Evolutionary conservation across 805 yeast genomes (phyloP).

Genomic region (Saccharomycopsis selenospora): DNA sequence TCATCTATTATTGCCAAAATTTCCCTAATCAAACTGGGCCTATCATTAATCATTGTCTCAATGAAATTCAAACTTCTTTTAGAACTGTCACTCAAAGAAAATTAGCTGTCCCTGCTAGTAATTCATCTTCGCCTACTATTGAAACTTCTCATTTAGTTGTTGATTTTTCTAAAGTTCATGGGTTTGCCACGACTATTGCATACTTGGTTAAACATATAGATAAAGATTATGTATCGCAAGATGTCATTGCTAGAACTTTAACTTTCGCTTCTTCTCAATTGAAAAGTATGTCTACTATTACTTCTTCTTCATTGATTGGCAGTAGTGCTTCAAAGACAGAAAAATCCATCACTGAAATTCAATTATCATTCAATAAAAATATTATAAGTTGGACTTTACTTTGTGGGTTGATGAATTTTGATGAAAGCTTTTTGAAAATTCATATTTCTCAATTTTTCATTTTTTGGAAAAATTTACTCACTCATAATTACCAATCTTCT

Average conservation of each 20-base stretch:
- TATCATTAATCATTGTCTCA: slow-evolving; percentile 19
- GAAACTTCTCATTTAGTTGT: slow-evolving; percentile 10
- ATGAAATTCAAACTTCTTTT: slow-evolving; percentile 18
- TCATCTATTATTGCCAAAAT: slow-evolving; percentile 29
- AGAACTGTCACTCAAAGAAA: slow-evolving; percentile 7
- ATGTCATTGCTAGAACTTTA: slow-evolving; percentile 38
- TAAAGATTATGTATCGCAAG: slow-evolving; percentile 38
- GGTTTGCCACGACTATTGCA: slow-evolving; percentile 34
- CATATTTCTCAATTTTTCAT: slow-evolving; percentile 52
- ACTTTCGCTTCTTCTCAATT: slow-evolving; percentile 38
- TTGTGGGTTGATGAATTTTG: slow-evolving; percentile 57
- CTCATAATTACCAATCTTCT: slow-evolving; percentile 40
- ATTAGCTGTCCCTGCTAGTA: slow-evolving; percentile 21
- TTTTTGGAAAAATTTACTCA: slow-evolving; percentile 56
- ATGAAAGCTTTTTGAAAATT: slow-evolving; percentile 44
- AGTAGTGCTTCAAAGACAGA: slow-evolving; percentile 7
- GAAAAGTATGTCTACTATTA: slow-evolving; percentile 31
- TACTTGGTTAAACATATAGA: slow-evolving; percentile 30
- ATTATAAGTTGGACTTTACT: slow-evolving; percentile 55
- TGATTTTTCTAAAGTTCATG: slow-evolving; percentile 31
- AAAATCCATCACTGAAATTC: slow-evolving; percentile 23
- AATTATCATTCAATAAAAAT: slow-evolving; percentile 30
- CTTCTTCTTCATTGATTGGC: slow-evolving; percentile 21
- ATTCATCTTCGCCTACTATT: slow-evolving; percentile 22
- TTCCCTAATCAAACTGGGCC: slow-evolving; percentile 33